phyloP scores from a whole-genome alignment of 306 rosid genomes.

The Abrus precatorius region DNA sequence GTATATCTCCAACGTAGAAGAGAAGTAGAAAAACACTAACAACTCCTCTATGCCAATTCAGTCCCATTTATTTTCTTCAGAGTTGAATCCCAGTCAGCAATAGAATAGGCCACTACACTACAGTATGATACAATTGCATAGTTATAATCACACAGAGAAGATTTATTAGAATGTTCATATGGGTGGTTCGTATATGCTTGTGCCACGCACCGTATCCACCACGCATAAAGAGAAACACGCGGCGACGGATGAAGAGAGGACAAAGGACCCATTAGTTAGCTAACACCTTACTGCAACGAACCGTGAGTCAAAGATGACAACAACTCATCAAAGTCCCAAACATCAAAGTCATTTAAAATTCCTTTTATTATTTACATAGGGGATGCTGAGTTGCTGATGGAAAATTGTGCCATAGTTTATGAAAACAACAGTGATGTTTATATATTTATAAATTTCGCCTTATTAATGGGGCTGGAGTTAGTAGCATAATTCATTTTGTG shows the following conservation, averaged over 20 bases:
- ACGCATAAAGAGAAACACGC: too few species aligned
- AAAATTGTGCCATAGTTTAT: too few species aligned
- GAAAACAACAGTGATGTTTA: too few species aligned
- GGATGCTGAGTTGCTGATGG: too few species aligned
- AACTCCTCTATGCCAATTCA: not conserved
- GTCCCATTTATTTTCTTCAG: constrained; percentile 14
- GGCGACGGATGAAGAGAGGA: not conserved
- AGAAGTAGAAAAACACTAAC: constrained; percentile 8
- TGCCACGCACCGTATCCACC: not conserved
- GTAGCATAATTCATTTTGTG: too few species aligned
- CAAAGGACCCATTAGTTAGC: not conserved
- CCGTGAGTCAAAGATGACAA: not conserved
- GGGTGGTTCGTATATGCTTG: constrained; percentile 16
- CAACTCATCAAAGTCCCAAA: too few species aligned
- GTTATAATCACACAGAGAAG: not conserved
- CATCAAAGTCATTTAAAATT: not conserved
- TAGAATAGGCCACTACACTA: not conserved
- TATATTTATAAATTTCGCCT: too few species aligned
- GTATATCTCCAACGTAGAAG: constrained; percentile 29
- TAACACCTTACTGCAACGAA: not conserved
- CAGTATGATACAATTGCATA: not conserved
- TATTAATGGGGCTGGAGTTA: too few species aligned
- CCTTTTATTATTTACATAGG: too few species aligned
- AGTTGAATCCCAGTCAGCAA: not conserved
- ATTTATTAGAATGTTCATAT: not conserved